Base-by-base conservation (phyloP, 495 filamentous ascomycete genomes). In the Cladorrhinum samala region DNA sequence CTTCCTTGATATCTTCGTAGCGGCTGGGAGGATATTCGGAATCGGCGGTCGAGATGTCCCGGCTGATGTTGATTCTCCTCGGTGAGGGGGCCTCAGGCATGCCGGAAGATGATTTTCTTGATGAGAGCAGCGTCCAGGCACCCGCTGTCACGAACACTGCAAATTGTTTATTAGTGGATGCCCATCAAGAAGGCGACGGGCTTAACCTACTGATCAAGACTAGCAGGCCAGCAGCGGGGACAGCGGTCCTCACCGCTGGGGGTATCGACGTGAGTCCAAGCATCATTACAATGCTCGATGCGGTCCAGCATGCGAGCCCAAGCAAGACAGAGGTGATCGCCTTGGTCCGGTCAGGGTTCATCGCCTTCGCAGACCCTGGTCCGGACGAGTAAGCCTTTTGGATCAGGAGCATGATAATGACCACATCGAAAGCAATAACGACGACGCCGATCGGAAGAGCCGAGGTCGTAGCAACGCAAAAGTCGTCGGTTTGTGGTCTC, bases 261-360 rank as follows among this genome's bases (percentile, higher is more conserved):
- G 67, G 64, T 1, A 75, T 62, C 20, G 58, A 57, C 8, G 51
- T 49, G 45, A 77, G 66, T 17, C 77, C 77, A 8, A 81, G 63
- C 20, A 76, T 59, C 54, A 78, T 63, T 5, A 71, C 63, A 7
- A 75, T 73, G 52, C 78, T 80, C 43, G 68, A 72, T 53, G 60
- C 77, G 14, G 66, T 76, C 78, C 78, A 81, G 21, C 77, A 50
- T 23, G 61, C 63, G 44, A 77, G 53, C 16, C 76, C 78, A 30
- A 71, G 25, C 42, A 72, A 64, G 14, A 71, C 59, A 18, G 75
- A 61, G 9, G 72, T 58, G 18, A 78, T 52, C 14, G 68, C 59
- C 58, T 66, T 73, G 27, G 56, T 71, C 27, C 62, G 59, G 8
- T 51, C 53, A 5, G 59, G 44, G 5, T 56, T 58, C 2, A 47